Base-by-base conservation (phyloP, 2,329 filamentous ascomycete species). In the Penicillium griseofulvum region DNA sequence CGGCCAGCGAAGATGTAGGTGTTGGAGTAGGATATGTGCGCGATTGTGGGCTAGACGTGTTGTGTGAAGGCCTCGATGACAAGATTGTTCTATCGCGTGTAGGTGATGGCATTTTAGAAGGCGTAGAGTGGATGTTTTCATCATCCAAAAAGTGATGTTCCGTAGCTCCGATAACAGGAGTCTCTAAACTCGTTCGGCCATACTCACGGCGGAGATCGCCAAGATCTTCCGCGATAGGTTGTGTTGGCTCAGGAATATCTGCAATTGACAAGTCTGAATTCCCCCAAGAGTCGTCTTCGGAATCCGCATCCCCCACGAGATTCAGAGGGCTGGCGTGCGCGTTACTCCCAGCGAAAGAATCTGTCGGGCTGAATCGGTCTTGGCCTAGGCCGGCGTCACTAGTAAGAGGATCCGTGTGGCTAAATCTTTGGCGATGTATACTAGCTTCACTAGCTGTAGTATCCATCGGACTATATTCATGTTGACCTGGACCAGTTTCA, bases 21-120 rank as follows among this genome's bases (percentile, higher is more conserved):
- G 71, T 72, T 10, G 74, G 73, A 11, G 71, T 73, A 12, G 74
- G 74, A 54, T 77, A 76, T n/a, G 62, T 65, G 46, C 68, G 70
- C 47, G 65, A 66, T 44, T 67, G 65, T 14, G 73, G 72, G 29
- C 63, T 69, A 19, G 68, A 67, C 14, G 69, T 70, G 50, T 71
- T 59, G 36, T 69, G 63, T 44, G 66, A 69, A 50, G 74, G 73
- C 45, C 70, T 64, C 5, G 68, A 65, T 26, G 72, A 74, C 16
- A 63, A 52, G 10, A 56, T 63, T 41, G 57, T 60, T 48, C 57
- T 58, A 48, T 66, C 64, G 46, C 65, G 65, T 8, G 58, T 58
- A 36, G 69, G 66, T 8, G 73, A 70, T 22, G 70, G 68, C 59
- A 68, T 71, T 42, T 71, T 73, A 3, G 69, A 69, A 28, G 71